These are phyloP conservation scores for Tylopilus intermedius DNA, from an alignment of 768 basidiomycete genomes.

Conservation along the genomic window DNA sequence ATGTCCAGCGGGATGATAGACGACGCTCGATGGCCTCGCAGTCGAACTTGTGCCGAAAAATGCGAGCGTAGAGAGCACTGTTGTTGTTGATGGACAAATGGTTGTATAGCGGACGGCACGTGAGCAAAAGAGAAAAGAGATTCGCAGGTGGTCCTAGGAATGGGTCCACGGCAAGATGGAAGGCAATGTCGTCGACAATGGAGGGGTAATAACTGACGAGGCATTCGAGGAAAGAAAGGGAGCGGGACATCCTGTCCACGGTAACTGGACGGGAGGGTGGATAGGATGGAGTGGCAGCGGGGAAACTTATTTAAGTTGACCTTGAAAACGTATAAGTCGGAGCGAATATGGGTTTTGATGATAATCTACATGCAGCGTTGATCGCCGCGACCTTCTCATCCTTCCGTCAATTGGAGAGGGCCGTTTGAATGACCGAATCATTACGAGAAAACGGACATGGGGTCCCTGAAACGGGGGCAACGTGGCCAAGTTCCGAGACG, in stretches of 20 bases:
- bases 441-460: slow-evolving; percentile 31
- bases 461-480: slow-evolving; percentile 27
- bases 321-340: slow-evolving; percentile 24
- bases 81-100: slow-evolving; percentile 35
- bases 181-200: slow-evolving; percentile 39
- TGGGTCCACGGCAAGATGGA: slow-evolving; percentile 33
- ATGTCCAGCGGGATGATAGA: slow-evolving; percentile 35
- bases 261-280: neutral
- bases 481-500: slow-evolving; percentile 11
- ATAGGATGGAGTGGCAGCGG: slow-evolving; percentile 9
- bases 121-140: slow-evolving; percentile 36
- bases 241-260: neutral
- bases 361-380: slow-evolving; percentile 35
- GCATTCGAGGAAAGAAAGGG: slow-evolving; percentile 15
- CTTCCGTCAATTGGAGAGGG: slow-evolving; percentile 27
- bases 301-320: slow-evolving; percentile 25
- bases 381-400: slow-evolving; percentile 33
- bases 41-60: slow-evolving; percentile 46
- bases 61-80: slow-evolving; percentile 37
- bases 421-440: slow-evolving; percentile 30
- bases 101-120: slow-evolving; percentile 34
- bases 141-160: slow-evolving; percentile 42
- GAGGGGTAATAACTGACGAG: slow-evolving; percentile 15
- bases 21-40: slow-evolving; percentile 36
- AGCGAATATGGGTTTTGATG: slow-evolving; percentile 32